A percentile compares a stretch with the other conserved stretches of the same genome.
These are phyloP conservation scores for Canariomyces notabilis DNA, from an alignment of 2,329 filamentous ascomycete species.

Conservation along the genomic window DNA sequence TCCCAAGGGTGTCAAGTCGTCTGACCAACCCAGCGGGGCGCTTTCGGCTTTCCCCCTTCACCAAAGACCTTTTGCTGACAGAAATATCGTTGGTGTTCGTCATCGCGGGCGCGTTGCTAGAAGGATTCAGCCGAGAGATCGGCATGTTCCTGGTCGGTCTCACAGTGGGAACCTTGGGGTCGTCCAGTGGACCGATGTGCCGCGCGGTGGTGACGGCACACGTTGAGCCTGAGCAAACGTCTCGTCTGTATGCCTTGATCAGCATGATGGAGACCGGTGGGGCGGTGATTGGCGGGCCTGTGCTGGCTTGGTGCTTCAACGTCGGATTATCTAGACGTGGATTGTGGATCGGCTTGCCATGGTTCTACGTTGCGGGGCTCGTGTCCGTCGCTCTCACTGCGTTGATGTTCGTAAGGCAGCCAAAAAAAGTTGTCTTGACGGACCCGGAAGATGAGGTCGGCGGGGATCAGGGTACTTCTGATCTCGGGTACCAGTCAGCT, in stretches of 20 bases:
- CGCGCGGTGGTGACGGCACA: slow-evolving; percentile 18
- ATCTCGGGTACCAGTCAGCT: slow-evolving; percentile 14
- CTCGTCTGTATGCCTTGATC: slow-evolving; percentile 20
- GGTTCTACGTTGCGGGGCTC: slow-evolving; percentile 20
- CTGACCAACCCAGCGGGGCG: slow-evolving; percentile 15
- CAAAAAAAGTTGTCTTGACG: neutral
- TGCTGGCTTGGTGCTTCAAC: slow-evolving; percentile 19
- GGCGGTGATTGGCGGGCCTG: slow-evolving; percentile 17
- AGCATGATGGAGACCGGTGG: slow-evolving; percentile 22
- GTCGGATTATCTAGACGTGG: slow-evolving; percentile 15
- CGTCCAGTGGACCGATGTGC: slow-evolving; percentile 11
- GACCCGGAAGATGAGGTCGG: neutral
- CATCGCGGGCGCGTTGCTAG: slow-evolving; percentile 13
- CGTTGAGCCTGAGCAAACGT: slow-evolving; percentile 21
- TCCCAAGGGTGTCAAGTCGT: slow-evolving; percentile 10
- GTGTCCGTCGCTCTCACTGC: slow-evolving; percentile 6
- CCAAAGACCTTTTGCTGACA: slow-evolving; percentile 17
- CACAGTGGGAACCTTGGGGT: slow-evolving; percentile 15
- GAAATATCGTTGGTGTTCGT: slow-evolving; percentile 15
- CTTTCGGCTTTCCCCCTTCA: slow-evolving; percentile 17
- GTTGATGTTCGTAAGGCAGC: slow-evolving; percentile 13
- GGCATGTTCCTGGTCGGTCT: slow-evolving; percentile 19
- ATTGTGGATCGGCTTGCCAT: slow-evolving; percentile 18
- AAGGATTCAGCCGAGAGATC: slow-evolving; percentile 16
- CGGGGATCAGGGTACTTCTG: no score